phyloP scores from a whole-genome alignment of 2,329 filamentous ascomycete species.

The Penicillium expansum region DNA sequence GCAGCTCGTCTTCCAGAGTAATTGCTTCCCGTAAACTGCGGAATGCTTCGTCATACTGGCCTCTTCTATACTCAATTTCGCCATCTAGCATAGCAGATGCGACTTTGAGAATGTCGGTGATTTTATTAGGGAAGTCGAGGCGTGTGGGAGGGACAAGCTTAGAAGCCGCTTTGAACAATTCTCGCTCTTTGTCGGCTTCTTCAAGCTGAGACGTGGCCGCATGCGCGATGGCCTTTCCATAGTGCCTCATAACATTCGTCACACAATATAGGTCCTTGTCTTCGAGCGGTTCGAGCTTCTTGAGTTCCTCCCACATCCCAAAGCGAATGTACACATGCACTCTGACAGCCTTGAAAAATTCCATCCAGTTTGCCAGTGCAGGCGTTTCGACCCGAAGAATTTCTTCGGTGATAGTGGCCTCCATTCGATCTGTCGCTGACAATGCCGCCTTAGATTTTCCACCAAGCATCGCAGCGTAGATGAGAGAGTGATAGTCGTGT shows the following conservation, averaged over 20 bases:
- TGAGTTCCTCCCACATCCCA: slow-evolving; percentile 67
- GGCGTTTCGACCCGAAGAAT: slow-evolving; percentile 64
- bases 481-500: slow-evolving; percentile 69
- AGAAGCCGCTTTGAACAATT: slow-evolving; percentile 52
- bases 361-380: slow-evolving; percentile 75
- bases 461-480: slow-evolving; percentile 75
- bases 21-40: slow-evolving; percentile 56
- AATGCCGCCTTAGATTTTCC: slow-evolving; percentile 62
- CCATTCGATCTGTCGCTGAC: slow-evolving; percentile 57
- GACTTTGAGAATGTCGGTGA: slow-evolving; percentile 60
- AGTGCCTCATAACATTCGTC: slow-evolving; percentile 65
- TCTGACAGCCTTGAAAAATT: slow-evolving; percentile 65
- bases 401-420: slow-evolving; percentile 60
- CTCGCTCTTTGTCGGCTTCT: slow-evolving; percentile 53
- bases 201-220: slow-evolving; percentile 56
- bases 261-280: slow-evolving; percentile 64
- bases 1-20: slow-evolving; percentile 58
- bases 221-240: slow-evolving; percentile 64
- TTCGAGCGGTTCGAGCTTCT: slow-evolving; percentile 53
- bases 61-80: slow-evolving; percentile 66
- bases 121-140: slow-evolving; percentile 66
- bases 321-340: slow-evolving; percentile 70
- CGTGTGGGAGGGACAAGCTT: slow-evolving; percentile 56
- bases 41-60: slow-evolving; percentile 59
- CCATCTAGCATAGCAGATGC: slow-evolving; percentile 65